These are phyloP conservation scores for Monascus purpureus DNA, from an alignment of 495 filamentous ascomycete species.

Conservation along the genomic window DNA sequence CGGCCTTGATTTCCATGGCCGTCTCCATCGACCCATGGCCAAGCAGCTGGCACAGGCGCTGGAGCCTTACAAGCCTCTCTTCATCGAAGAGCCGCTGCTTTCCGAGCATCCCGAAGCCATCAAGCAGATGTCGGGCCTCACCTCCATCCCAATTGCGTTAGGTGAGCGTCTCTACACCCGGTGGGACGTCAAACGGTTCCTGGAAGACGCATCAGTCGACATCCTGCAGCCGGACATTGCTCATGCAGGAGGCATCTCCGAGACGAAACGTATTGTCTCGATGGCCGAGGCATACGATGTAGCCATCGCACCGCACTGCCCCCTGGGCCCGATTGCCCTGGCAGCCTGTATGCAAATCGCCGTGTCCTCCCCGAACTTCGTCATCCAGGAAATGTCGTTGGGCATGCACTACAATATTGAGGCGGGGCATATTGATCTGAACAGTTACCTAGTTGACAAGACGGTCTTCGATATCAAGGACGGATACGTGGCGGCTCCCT, in stretches of 20 bases:
- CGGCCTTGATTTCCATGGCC: conserved; percentile 68
- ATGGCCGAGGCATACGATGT: conserved; percentile 73
- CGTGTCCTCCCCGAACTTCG: conserved; percentile 51
- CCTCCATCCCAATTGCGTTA: conserved; percentile 55
- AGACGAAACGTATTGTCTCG: conserved; percentile 53
- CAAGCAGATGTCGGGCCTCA: conserved; percentile 47
- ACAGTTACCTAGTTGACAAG: conserved; percentile 49
- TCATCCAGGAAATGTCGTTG: conserved; percentile 69
- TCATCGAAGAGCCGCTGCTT: conserved; percentile 67
- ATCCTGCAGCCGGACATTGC: conserved; percentile 65
- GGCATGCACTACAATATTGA: conserved; percentile 68
- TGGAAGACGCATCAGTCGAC: conserved; percentile 55
- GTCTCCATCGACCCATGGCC: conserved; percentile 69
- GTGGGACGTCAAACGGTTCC: conserved; percentile 64
- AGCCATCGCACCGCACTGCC: conserved; percentile 64
- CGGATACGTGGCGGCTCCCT: conserved; percentile 50
- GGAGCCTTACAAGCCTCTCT: conserved; percentile 58
- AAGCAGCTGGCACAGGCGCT: conserved; percentile 63
- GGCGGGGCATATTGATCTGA: conserved; percentile 46
- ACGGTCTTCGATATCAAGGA: conserved; percentile 48
- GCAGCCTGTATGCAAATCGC: conserved; percentile 61
- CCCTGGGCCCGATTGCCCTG: conserved; percentile 60
- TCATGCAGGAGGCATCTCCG: conserved; percentile 64
- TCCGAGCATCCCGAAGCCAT: conserved; percentile 58
- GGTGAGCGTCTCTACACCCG: conserved; percentile 62